Conservation (phyloP, 1,284 basidiomycete species). For the Psilocybe mexicana region DNA sequence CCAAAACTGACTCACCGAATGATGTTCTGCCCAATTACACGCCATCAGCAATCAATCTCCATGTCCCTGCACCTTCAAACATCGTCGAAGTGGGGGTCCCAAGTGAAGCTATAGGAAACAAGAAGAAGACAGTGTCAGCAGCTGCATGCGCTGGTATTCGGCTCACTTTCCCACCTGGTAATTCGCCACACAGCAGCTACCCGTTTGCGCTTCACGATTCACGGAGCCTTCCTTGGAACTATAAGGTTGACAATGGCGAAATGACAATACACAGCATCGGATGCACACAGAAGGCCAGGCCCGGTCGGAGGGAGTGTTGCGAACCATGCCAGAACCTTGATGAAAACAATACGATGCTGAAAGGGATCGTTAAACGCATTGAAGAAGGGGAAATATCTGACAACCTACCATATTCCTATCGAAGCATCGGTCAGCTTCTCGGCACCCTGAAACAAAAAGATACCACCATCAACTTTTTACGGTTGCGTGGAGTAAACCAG, state of each 20-base stretch:
- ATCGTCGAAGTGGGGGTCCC: no score
- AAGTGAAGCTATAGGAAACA: no score
- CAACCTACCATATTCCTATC: not conserved
- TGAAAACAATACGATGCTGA: not conserved
- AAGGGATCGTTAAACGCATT: not conserved
- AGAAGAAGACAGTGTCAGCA: not conserved
- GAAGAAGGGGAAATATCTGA: not conserved
- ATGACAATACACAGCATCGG: constrained; percentile 16
- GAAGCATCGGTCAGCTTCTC: not conserved
- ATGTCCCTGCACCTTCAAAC: no score
- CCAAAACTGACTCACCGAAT: no score
- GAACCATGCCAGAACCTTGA: constrained; percentile 21
- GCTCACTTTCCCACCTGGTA: constrained; percentile 4
- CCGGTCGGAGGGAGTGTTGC: not conserved
- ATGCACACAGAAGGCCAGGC: not conserved
- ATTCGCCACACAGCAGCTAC: constrained; percentile 20
- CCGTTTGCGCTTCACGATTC: constrained; percentile 26
- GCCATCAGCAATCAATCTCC: no score
- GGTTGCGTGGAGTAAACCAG: constrained; percentile 25
- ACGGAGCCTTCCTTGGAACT: constrained; percentile 27
- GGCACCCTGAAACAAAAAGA: not conserved
- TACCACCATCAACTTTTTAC: constrained; percentile 16
- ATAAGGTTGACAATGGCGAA: constrained; percentile 12
- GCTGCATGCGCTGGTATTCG: constrained; percentile 11
- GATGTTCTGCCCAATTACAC: no score